A percentile compares a stretch with the other conserved stretches of the same genome.
phyloP scores from a whole-genome alignment of 371 early-diverging fungal species.

The Lichtheimia corymbifera region DNA sequence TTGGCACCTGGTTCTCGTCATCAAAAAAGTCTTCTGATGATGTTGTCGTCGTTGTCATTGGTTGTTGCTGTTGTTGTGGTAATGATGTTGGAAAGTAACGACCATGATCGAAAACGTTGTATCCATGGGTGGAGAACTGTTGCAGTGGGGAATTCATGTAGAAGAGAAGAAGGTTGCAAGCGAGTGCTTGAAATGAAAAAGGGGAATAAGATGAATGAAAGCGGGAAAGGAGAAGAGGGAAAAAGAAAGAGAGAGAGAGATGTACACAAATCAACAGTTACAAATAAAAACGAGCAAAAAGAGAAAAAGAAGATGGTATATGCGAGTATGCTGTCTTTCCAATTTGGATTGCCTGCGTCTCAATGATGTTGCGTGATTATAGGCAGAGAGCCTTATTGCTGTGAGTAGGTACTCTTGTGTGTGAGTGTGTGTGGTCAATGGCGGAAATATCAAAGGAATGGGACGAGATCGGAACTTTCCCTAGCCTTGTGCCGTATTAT shows the following conservation, averaged over 20 bases:
- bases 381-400: too few species aligned
- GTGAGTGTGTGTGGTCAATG: background rate
- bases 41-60: background rate
- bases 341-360: background rate
- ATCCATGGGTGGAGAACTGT: too few species aligned
- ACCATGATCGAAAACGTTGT: too few species aligned
- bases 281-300: background rate
- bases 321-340: background rate
- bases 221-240: background rate
- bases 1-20: slow-evolving; percentile 40
- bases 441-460: slow-evolving; percentile 4
- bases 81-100: too few species aligned
- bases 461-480: background rate
- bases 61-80: background rate
- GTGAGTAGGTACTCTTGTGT: too few species aligned
- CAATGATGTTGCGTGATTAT: background rate
- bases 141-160: too few species aligned
- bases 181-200: background rate
- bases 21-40: slow-evolving; percentile 10
- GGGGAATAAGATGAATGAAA: background rate
- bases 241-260: background rate
- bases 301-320: background rate
- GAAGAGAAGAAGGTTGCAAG: too few species aligned
- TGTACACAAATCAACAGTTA: too few species aligned
- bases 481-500: slow-evolving; percentile 1